Base-by-base conservation (phyloP, 495 filamentous ascomycete genomes). In the Pseudevernia furfuracea region DNA sequence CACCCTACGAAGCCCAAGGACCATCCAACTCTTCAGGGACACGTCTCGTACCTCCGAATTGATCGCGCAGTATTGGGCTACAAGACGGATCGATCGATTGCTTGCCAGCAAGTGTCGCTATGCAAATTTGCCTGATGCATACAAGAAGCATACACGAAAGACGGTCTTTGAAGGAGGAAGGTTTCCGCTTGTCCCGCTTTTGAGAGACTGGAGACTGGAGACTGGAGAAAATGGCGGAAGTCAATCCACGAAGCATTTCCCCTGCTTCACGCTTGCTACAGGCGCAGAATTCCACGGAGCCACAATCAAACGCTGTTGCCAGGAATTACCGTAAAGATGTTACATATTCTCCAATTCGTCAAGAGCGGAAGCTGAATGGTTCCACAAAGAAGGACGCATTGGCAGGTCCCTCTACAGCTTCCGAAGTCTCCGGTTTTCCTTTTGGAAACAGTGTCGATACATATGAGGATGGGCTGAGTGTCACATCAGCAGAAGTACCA, bases 291-390 rank as follows among this genome's bases (percentile, higher is more conserved):
- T 48, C 39, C 10, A n/a, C 21, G 44, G 38, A 34, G 34, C 28
- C 30, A 25, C 28, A 30, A 46, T 34, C 14, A 48, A 58, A 58
- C 7, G 14, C 37, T n/a, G 39, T 14, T 19, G 6, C 28, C 9
- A 44, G 19, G 28, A 39, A 46, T 43, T 21, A 14, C 21, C 11
- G 44, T 10, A 63, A 48, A 19, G 11, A 36, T 11, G 39, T 56
- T 43, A 58, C 39, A 46, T 58, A 63, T 19, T 63, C 61, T 25
- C 61, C 61, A 25, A 63, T 63, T 19, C 61, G 37, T 37, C 23
- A 19, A 36, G 53, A 63, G 36, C 49, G 56, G 14, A 63, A 46
- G 39, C 38, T 36, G 39, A 58, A 25, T 37, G 39, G 53, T n/a
- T 46, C 53, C 17, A 34, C 1, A 23, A 43, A 46, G 34, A 43